Evolutionary conservation across 2,329 filamentous ascomycete genomes (phyloP).

Genomic region (Penicillium olsonii): DNA sequence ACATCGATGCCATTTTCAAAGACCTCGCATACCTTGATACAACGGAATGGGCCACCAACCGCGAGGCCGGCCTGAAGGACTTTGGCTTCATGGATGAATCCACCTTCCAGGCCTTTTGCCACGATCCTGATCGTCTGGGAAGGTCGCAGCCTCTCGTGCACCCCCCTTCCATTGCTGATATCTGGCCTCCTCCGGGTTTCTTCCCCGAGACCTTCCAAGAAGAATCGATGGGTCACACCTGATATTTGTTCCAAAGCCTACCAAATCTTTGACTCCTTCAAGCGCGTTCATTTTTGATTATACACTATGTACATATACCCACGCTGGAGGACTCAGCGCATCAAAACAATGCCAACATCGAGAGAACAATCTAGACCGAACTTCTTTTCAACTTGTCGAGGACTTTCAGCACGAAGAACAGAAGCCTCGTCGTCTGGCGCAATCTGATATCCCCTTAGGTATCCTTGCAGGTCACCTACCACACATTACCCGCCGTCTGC

Average conservation of each 20-base stretch:
- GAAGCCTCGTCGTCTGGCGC: too few species aligned
- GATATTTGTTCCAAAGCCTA: background rate
- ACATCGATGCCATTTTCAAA: constrained; percentile 48
- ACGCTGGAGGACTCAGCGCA: constrained; percentile 2
- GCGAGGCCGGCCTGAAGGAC: constrained; percentile 44
- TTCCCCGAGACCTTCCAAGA: constrained; percentile 44
- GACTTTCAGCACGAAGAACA: too few species aligned
- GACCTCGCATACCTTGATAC: constrained; percentile 49
- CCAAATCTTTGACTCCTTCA: background rate
- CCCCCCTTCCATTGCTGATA: constrained; percentile 43
- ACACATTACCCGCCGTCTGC: constrained; percentile 10
- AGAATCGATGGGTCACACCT: background rate
- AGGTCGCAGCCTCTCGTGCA: constrained; percentile 38
- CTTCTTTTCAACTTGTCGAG: background rate
- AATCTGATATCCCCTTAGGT: background rate
- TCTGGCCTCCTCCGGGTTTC: constrained; percentile 46
- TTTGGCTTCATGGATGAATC: constrained; percentile 48
- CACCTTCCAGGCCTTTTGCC: constrained; percentile 48
- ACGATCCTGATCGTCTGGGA: constrained; percentile 46
- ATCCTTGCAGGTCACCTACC: background rate
- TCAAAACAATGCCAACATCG: background rate
- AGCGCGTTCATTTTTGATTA: background rate
- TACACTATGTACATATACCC: constrained; percentile 7
- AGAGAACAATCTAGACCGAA: background rate
- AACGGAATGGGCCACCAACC: constrained; percentile 45